These are phyloP conservation scores for Spizellomyces sp. DNA, from an alignment of 192 early-diverging fungal species.

Conservation along the genomic window DNA sequence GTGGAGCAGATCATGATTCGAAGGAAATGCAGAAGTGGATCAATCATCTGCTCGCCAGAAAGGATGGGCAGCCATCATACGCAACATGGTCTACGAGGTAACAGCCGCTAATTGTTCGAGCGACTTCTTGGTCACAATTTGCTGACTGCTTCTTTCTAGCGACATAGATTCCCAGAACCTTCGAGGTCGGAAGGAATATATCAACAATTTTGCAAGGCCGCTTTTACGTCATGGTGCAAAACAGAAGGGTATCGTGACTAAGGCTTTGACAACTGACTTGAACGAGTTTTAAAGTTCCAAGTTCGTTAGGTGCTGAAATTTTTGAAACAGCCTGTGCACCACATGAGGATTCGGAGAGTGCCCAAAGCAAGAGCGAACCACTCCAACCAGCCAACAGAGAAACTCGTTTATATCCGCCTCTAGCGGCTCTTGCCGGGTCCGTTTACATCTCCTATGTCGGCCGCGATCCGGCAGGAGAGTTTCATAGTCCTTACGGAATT, in stretches of 20 bases:
- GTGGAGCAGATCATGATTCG: slow-evolving; percentile 8
- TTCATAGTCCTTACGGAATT: slow-evolving; percentile 14
- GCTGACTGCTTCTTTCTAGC: neutral
- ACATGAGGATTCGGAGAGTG: too few species aligned
- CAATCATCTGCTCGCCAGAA: neutral
- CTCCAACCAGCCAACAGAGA: neutral
- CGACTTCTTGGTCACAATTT: too few species aligned
- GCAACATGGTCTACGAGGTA: slow-evolving; percentile 9
- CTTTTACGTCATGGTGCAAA: neutral
- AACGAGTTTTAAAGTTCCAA: too few species aligned
- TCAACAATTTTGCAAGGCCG: slow-evolving; percentile 7
- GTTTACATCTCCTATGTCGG: slow-evolving; percentile 10
- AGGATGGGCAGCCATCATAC: slow-evolving; percentile 3
- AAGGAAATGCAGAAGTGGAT: neutral
- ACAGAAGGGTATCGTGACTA: neutral
- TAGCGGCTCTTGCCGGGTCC: neutral
- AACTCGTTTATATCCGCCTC: neutral
- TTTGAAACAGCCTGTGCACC: slow-evolving; percentile 8
- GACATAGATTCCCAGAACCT: neutral
- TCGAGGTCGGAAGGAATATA: slow-evolving; percentile 2
- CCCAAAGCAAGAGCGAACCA: neutral
- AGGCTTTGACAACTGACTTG: too few species aligned
- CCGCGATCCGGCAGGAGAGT: slow-evolving; percentile 9
- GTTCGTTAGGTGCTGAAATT: slow-evolving; percentile 8
- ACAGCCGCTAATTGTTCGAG: too few species aligned